Base-by-base conservation (phyloP, 1,284 basidiomycete species). In the Puccinia hordei region DNA sequence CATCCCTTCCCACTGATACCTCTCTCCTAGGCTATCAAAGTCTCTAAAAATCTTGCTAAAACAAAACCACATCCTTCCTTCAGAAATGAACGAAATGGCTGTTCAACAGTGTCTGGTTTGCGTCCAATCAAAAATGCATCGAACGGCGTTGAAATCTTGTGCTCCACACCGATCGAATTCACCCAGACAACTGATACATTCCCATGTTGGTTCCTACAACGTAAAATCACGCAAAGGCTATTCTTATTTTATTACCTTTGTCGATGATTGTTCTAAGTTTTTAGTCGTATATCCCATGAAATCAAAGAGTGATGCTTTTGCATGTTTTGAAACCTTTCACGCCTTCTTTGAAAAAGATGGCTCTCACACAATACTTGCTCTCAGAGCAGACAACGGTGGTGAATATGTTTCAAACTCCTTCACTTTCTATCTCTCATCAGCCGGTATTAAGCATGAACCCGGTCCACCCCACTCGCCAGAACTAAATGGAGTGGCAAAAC, bases 251-350 rank as follows among this genome's bases (percentile, higher is more conserved):
- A n/a, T n/a, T n/a, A n/a, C n/a, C n/a, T n/a, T n/a, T n/a, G n/a
- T n/a, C n/a, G n/a, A n/a, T n/a, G n/a, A n/a, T n/a, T n/a, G n/a
- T n/a, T n/a, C n/a, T n/a, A n/a, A n/a, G n/a, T n/a, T n/a, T n/a
- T n/a, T n/a, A n/a, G n/a, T n/a, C n/a, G n/a, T n/a, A n/a, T n/a
- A n/a, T n/a, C n/a, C n/a, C n/a, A n/a, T n/a, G n/a, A n/a, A n/a
- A n/a, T n/a, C n/a, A n/a, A n/a, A n/a, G n/a, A n/a, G n/a, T n/a
- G n/a, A n/a, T n/a, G n/a, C n/a, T n/a, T n/a, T n/a, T n/a, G n/a
- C n/a, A n/a, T n/a, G n/a, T n/a, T n/a, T n/a, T n/a, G n/a, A 5
- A 27, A 73, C 80, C 4, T 87, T 84, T 82, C 84, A 85, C 53
- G 83, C 85, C 0, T 78, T 81, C 73, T 81, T 82, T 5, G 83